Evolutionary conservation across 2,329 filamentous ascomycete genomes (phyloP), one percentile per base, ranked within the genome.

Genomic region (Hymenoscyphus fraxineus): DNA sequence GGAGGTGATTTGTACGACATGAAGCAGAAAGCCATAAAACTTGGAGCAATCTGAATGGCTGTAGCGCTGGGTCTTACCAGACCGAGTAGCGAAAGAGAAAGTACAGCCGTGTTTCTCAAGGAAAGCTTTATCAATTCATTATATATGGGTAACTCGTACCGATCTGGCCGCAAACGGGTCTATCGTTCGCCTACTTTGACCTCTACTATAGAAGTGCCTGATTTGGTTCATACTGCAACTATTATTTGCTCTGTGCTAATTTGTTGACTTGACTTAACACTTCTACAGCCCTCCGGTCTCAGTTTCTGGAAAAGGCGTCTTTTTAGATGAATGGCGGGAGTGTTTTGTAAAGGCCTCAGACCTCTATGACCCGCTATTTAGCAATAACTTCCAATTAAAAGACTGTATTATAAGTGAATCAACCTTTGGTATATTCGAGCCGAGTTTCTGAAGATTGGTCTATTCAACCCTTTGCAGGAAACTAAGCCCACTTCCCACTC

Each of bases 401-500:
- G 27, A 27, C 27, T 27, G 27, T 27, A 27, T 27, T 27, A 27
- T 3, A 27, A 27, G 27, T 27, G 27, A 27, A 27, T 3, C 3
- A 27, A 27, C 27, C 27, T 27, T 27, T 27, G 27, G 27, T 27
- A 27, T 27, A 27, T 27, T 27, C 27, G 27, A 27, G 27, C 27
- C 27, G 27, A 27, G 27, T 27, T 27, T 27, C 27, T 27, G 13
- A 27, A 27, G 27, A 27, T 27, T 27, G 27, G 27, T 27, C 27
- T 44, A 16, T 44, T 44, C 1, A 13, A 15, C 16, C 16, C 40
- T 5, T 13, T 15, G 4, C 5, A 15, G 16, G 13, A 13, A 41
- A 41, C 40, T 16, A 41, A 41, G 16, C 40, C 1, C n/a, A 31
- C 47, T 54, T 54, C 7, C 67, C 66, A 62, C 58, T 62, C 58